Evolutionary conservation across 179 eudicot genomes (phyloP), one percentile per base, ranked within the genome.

Genomic region (Camellia oleifera): DNA sequence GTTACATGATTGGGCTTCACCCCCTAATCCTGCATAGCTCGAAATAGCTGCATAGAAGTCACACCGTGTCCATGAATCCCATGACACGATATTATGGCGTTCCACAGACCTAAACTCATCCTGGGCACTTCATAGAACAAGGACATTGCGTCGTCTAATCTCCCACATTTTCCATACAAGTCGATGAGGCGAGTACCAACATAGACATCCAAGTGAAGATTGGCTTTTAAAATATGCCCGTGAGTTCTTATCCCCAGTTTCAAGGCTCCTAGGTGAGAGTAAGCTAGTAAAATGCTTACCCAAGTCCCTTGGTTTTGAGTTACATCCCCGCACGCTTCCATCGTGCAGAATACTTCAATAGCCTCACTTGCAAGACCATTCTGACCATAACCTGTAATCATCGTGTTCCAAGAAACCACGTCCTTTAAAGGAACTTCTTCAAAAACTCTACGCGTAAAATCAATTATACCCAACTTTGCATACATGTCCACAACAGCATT

Each of bases 61-160:
- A 83, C 81, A 45, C 90, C 94, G 74, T 84, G 88, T 62, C 97
- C 97, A 71, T 92, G 97, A 82, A 92, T 78, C 80, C 91, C 97
- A 75, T 89, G 92, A 80, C 92, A 88, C 20, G 97, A 88, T 68
- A 92, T 92, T 71, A 92, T 83, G 69, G 94, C 87, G 84, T 92
- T 92, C 97, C 92, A 91, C 9, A 90, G 88, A 79, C 89, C 91
- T 50, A 88, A 81, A 66, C 79, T 91, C 68, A 15, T 81, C 75
- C 85, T 90, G 4, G 90, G 83, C 58, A 87, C 79, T 80, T 92
- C 89, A 82, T 82, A 70, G 78, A 91, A 92, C 76, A 92, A 87
- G 76, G 82, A 83, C 83, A 78, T 84, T 50, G 90, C 91, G 40
- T 87, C 87, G 68, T 80, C 78, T 5, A 91, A 23, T 73, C 70